Conservation (phyloP, 495 filamentous ascomycete species). For the Lasiosphaeria miniovina region DNA sequence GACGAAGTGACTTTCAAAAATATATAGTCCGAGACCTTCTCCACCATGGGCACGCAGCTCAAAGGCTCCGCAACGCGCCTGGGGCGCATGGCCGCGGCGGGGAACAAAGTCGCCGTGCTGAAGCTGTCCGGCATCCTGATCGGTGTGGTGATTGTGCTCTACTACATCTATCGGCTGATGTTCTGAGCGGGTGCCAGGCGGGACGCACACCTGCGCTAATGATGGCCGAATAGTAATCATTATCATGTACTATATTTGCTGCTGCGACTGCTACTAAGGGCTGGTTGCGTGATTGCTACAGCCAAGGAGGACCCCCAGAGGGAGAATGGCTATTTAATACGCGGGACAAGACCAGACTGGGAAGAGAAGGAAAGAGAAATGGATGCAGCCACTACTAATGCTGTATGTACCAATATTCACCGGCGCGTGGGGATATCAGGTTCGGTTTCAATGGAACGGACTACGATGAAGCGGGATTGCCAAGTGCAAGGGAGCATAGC, state of each 20-base stretch:
- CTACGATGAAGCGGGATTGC: no score
- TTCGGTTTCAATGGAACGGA: no score
- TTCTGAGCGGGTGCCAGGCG: constrained; percentile 40
- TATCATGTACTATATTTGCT: no score
- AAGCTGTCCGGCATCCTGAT: constrained; percentile 84
- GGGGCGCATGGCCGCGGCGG: constrained; percentile 84
- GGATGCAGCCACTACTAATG: not conserved
- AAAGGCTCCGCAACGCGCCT: constrained; percentile 85
- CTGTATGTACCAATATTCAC: not conserved
- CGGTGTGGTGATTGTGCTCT: constrained; percentile 69
- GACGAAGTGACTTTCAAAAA: not conserved
- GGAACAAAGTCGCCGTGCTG: constrained; percentile 85
- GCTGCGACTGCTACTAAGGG: no score
- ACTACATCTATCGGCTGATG: constrained; percentile 65
- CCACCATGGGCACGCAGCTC: constrained; percentile 59
- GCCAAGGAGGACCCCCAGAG: no score
- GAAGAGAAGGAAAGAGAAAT: constrained; percentile 1
- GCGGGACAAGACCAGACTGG: not conserved
- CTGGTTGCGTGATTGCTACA: no score
- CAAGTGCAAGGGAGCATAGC: no score
- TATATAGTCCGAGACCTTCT: constrained; percentile 54
- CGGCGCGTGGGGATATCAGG: not conserved
- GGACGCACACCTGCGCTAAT: no score
- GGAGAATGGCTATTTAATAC: not conserved
- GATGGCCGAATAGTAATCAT: no score